Evolutionary conservation across 257 asterid species (phyloP), one percentile per base, ranked within the genome.

Genomic region (Gynochthodes officinalis): DNA sequence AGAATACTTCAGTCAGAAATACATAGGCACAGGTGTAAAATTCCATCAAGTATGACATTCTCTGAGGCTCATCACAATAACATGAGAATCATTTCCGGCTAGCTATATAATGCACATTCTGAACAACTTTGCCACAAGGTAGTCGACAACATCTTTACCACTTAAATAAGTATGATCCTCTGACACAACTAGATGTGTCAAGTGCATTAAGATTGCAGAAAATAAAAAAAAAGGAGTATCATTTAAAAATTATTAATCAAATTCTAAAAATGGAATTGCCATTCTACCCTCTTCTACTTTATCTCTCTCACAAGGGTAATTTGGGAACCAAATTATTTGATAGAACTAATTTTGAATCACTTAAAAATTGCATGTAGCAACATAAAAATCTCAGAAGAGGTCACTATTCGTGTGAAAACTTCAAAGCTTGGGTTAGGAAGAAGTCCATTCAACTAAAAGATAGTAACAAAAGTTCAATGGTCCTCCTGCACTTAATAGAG

Each of bases 1-100:
- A 75, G 44, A 64, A 25, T 46, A 16, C 63, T 70, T 76, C 53
- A 73, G 71, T 68, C 71, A 70, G 66, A 66, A 59, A 63, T 37
- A 75, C 40, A 33, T 70, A 32, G 61, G 25, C 30, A 19, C 0
- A 28, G 33, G 63, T 70, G 11, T 50, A 39, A n/a, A 7, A 32
- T 53, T 54, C 7, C 42, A 25, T 23, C 7, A 12, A 48, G 30
- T 11, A 25, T 30, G 21, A 39, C 40, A 23, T 14, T 23, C 74
- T 27, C 10, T 15, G 16, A 28, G 11, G 16, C 49, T 42, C 11
- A 0, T 40, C 35, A 43, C 44, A 64, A n/a, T 44, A 10, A 37
- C 25, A 69, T 50, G 68, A 3, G 27, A 27, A 3, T 37, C 42
- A 3, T 7, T 2, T 7, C 42, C 3, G 7, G 42, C 42, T 2